Percentiles rank a stretch among this genome's conserved stretches.
Evolutionary conservation across 1,139 yeast genomes (phyloP).

Genomic region (Candida sp.): DNA sequence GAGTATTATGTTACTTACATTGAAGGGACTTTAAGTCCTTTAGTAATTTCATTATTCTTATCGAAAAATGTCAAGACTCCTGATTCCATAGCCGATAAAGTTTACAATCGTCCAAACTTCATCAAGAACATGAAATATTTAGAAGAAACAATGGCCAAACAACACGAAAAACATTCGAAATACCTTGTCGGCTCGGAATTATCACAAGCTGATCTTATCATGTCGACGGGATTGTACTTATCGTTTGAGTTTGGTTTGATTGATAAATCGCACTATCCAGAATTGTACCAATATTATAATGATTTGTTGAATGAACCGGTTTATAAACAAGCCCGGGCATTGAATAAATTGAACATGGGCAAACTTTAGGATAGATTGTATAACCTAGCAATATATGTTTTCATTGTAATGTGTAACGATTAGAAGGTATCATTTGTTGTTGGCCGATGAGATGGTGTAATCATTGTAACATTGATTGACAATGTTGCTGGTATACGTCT

Average conservation of each 20-base stretch:
- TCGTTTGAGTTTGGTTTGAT: background rate
- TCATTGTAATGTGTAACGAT: too few relatives aligned
- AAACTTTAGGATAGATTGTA: too few relatives aligned
- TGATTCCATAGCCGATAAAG: constrained; percentile 21
- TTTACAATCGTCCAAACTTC: constrained; percentile 22
- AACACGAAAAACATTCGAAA: constrained; percentile 19
- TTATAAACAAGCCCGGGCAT: background rate
- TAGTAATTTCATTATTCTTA: constrained; percentile 28
- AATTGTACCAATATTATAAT: background rate
- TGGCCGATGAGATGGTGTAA: too few relatives aligned
- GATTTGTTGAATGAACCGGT: background rate
- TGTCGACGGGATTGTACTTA: constrained; percentile 10
- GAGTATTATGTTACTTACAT: constrained; percentile 35
- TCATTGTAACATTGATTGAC: too few relatives aligned
- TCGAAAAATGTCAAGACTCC: constrained; percentile 15
- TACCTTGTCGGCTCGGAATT: constrained; percentile 36
- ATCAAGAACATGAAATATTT: constrained; percentile 24
- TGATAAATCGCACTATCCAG: background rate
- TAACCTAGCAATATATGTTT: too few relatives aligned
- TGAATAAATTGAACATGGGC: background rate
- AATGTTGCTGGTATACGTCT: too few relatives aligned
- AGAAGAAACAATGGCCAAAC: constrained; percentile 24
- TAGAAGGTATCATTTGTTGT: too few relatives aligned
- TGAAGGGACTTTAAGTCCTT: constrained; percentile 38
- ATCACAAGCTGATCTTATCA: constrained; percentile 37